Conservation (phyloP, 495 filamentous ascomycete genomes). For the Penicillium paradoxum region DNA sequence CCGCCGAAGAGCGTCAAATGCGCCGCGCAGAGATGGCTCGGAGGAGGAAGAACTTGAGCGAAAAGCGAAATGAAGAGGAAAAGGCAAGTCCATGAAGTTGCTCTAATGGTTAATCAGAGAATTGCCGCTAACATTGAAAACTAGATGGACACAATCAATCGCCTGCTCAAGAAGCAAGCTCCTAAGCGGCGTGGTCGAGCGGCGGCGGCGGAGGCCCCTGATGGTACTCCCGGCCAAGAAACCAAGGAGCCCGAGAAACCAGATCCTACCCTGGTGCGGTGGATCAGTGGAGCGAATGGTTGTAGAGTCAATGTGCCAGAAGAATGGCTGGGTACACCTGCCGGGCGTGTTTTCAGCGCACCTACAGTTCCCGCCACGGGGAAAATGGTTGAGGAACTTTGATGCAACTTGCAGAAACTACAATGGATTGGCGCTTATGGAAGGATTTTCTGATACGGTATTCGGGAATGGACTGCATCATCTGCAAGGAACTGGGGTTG, state of each 20-base stretch:
- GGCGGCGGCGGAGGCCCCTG: conserved; percentile 43
- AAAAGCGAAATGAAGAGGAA: conserved; percentile 97
- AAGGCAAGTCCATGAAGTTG: conserved; percentile 56
- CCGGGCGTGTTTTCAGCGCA: conserved; percentile 56
- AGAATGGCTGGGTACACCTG: conserved; percentile 70
- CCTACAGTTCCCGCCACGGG: conserved; percentile 20
- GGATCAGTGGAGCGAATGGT: conserved; percentile 68
- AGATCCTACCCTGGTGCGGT: conserved; percentile 69
- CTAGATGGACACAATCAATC: conserved; percentile 96
- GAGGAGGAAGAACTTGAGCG: conserved; percentile 89
- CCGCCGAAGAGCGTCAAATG: conserved; percentile 93
- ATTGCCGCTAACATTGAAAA: background rate
- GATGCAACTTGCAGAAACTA: conserved; percentile 6
- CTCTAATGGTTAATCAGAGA: background rate
- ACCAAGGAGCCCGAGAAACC: conserved; percentile 51
- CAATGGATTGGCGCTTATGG: conserved; percentile 27
- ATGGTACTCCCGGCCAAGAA: conserved; percentile 51
- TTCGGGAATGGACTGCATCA: conserved; percentile 10
- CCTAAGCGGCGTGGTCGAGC: conserved; percentile 68
- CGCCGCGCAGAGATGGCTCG: conserved; percentile 94
- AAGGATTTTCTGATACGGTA: conserved; percentile 8
- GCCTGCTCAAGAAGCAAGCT: conserved; percentile 90
- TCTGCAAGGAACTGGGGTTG: conserved; percentile 1
- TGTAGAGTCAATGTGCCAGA: conserved; percentile 69
- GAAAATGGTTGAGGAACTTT: conserved; percentile 48